phyloP scores from a whole-genome alignment of 805 yeast genomes.

The Debaryomyces prosopidis region DNA sequence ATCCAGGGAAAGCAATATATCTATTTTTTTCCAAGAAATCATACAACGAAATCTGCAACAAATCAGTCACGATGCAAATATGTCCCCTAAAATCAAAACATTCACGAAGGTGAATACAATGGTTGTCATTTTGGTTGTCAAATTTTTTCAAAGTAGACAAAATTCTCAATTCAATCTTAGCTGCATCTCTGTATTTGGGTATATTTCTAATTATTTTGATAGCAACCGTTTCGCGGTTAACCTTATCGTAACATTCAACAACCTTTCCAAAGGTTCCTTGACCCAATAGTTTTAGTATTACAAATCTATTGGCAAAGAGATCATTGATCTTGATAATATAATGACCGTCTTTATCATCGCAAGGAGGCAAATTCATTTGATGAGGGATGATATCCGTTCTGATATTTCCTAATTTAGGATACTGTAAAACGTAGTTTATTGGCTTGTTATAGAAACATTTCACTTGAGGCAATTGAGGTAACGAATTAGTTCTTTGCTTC shows the following conservation, averaged over 20 bases:
- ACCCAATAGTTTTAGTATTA: slow-evolving; percentile 69
- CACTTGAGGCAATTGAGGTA: slow-evolving; percentile 47
- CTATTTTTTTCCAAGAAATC: slow-evolving; percentile 86
- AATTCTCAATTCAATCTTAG: slow-evolving; percentile 86
- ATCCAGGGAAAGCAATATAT: slow-evolving; percentile 89
- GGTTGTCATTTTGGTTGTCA: slow-evolving; percentile 66
- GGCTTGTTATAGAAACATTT: slow-evolving; percentile 43
- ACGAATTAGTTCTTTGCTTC: slow-evolving; percentile 43
- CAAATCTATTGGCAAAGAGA: slow-evolving; percentile 71
- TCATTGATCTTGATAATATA: slow-evolving; percentile 62
- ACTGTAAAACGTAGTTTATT: slow-evolving; percentile 33
- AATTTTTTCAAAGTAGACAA: slow-evolving; percentile 69
- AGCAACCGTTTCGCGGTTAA: slow-evolving; percentile 67
- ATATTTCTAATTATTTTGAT: slow-evolving; percentile 90
- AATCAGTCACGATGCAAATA: slow-evolving; percentile 89
- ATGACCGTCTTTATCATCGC: slow-evolving; percentile 75
- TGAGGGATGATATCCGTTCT: slow-evolving; percentile 41
- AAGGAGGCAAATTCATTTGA: slow-evolving; percentile 33
- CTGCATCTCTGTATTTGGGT: slow-evolving; percentile 93
- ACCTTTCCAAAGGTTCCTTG: slow-evolving; percentile 95
- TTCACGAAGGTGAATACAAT: slow-evolving; percentile 83
- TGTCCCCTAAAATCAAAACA: slow-evolving; percentile 93
- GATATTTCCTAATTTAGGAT: slow-evolving; percentile 41
- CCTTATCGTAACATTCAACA: slow-evolving; percentile 73
- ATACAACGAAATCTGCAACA: slow-evolving; percentile 79